A percentile compares a stretch with the other conserved stretches of the same genome.
These are phyloP conservation scores for Umbelopsis sp. DNA, from an alignment of 192 early-diverging fungal species.

Conservation along the genomic window DNA sequence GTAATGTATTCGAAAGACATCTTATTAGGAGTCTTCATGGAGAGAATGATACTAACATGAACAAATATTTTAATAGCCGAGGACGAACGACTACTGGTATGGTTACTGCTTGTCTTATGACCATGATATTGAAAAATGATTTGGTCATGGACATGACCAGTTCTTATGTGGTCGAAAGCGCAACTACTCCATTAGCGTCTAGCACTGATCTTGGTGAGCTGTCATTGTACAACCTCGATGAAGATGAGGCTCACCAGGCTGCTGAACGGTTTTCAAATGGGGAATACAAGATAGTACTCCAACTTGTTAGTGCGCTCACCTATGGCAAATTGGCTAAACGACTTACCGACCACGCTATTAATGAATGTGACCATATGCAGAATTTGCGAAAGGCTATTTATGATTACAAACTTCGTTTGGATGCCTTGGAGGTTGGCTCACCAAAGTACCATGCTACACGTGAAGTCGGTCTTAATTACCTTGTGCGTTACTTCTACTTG, in stretches of 20 bases:
- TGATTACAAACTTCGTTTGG: constrained; percentile 57
- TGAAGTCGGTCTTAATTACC: constrained; percentile 56
- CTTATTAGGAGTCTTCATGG: background rate
- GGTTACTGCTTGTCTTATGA: constrained; percentile 55
- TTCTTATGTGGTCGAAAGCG: constrained; percentile 18
- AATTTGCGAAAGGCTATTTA: constrained; percentile 61
- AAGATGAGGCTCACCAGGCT: constrained; percentile 30
- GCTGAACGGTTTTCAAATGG: constrained; percentile 46
- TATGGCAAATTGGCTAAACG: constrained; percentile 63
- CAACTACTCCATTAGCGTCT: constrained; percentile 5
- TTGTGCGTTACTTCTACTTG: constrained; percentile 65
- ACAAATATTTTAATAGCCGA: constrained; percentile 38
- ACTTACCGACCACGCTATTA: constrained; percentile 59
- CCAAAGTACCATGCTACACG: constrained; percentile 38
- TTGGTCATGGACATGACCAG: constrained; percentile 9
- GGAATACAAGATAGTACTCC: constrained; percentile 60
- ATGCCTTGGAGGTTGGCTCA: constrained; percentile 39
- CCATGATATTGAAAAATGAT: constrained; percentile 51
- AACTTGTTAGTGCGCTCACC: constrained; percentile 59
- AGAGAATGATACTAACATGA: background rate
- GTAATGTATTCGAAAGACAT: constrained; percentile 21
- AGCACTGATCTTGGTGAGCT: background rate
- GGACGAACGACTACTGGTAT: constrained; percentile 67
- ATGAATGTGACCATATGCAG: constrained; percentile 69
- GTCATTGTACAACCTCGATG: constrained; percentile 5